phyloP scores from a whole-genome alignment of 495 filamentous ascomycete genomes.

The Penicillium diatomitis region DNA sequence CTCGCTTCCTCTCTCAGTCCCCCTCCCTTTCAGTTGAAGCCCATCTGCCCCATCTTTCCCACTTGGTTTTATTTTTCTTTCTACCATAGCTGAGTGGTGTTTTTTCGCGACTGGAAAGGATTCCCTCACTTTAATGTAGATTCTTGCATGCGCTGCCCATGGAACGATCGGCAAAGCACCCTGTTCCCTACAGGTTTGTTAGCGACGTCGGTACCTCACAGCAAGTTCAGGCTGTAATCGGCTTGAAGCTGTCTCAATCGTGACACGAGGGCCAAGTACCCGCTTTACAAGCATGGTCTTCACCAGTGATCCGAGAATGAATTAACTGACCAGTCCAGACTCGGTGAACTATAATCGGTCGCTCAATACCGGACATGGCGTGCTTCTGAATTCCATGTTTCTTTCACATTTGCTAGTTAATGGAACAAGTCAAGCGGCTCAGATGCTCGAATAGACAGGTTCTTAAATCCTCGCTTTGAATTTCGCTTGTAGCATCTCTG shows the following conservation, averaged over 20 bases:
- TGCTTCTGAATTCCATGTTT: too few relatives aligned
- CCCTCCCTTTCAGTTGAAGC: too few relatives aligned
- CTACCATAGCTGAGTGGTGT: constrained; percentile 4
- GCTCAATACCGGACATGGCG: background rate
- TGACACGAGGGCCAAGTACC: too few relatives aligned
- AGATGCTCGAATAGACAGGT: too few relatives aligned
- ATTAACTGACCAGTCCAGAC: background rate
- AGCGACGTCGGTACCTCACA: constrained; percentile 19
- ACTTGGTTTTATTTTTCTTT: background rate
- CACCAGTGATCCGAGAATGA: too few relatives aligned
- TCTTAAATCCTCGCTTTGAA: background rate
- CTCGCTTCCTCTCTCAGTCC: too few relatives aligned
- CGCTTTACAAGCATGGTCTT: too few relatives aligned
- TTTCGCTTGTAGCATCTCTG: too few relatives aligned
- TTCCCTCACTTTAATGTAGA: constrained; percentile 22
- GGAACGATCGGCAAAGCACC: background rate
- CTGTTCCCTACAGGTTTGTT: constrained; percentile 15
- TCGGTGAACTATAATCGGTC: constrained; percentile 14
- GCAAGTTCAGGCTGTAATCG: too few relatives aligned
- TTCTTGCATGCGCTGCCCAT: constrained; percentile 1
- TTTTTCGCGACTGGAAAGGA: constrained; percentile 14
- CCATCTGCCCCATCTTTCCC: background rate
- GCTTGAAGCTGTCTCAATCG: too few relatives aligned
- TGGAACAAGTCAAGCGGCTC: too few relatives aligned
- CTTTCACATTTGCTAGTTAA: too few relatives aligned